Evolutionary conservation across 2,329 filamentous ascomycete species (phyloP), one percentile per base, ranked within the genome.

Genomic region (Furcasterigmium sp.): DNA sequence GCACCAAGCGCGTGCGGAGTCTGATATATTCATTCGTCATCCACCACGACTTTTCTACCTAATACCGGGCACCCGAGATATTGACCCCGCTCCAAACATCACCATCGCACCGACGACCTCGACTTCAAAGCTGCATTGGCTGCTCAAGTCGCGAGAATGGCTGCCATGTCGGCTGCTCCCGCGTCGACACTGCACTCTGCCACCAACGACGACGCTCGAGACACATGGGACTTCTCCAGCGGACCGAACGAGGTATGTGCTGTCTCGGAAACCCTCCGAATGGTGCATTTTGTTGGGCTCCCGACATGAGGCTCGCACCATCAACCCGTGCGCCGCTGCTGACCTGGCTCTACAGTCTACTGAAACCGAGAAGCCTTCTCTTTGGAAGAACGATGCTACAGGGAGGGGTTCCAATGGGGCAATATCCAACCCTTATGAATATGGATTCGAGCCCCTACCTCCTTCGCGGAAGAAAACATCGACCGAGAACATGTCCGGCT

Each of bases 161-260:
- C 75, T 54, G 67, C 72, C 56, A 69, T 79, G 60, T 73, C 75
- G 51, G 62, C 73, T 51, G 65, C 64, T 52, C 68, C 70, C 48
- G 68, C 69, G n/a, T n/a, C n/a, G n/a, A n/a, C n/a, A n/a, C n/a
- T n/a, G n/a, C n/a, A n/a, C 49, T 65, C 70, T 41, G 65, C 70
- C 47, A 67, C 71, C 43, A 63, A 65, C 37, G 68, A 78, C 55
- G 74, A 65, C 37, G 65, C 73, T 37, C 64, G 62, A 30, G 62
- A 65, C 38, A 54, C 64, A 18, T 78, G 75, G 75, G 64, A 62
- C 17, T 62, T 64, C 41, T 51, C 55, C 34, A 47, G 59, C 9
- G 48, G 48, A 29, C 56, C 64, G 15, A 47, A 55, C 42, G 62
- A 71, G 61, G 69, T 73, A 56, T 28, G 38, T 39, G 5, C 19